Evolutionary conservation across 106 monocot species (phyloP).

Genomic region (Allium cepa): DNA sequence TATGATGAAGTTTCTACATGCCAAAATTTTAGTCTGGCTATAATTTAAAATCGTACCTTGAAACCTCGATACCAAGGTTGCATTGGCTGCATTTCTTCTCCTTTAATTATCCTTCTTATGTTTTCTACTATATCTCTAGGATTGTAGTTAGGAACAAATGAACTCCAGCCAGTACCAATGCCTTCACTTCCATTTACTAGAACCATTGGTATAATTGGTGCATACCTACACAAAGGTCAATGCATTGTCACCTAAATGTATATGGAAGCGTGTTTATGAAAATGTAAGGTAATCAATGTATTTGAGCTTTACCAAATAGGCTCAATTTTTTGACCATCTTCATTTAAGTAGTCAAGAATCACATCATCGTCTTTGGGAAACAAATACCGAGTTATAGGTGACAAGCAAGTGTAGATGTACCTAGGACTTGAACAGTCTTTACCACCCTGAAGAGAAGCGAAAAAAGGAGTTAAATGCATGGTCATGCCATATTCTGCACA

Average conservation of each 20-base stretch:
- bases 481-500: too few species aligned
- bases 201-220: constrained; percentile 84
- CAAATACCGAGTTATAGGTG: constrained; percentile 59
- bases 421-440: constrained; percentile 89
- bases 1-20: neutral
- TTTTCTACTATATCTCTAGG: constrained; percentile 85
- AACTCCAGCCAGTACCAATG: constrained; percentile 99
- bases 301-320: constrained; percentile 58
- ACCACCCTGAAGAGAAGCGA: constrained; percentile 54
- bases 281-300: neutral
- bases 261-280: neutral
- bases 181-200: constrained; percentile 98
- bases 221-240: constrained; percentile 40
- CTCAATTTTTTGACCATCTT: constrained; percentile 91
- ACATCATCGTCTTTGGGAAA: constrained; percentile 92
- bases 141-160: constrained; percentile 90
- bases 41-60: constrained; percentile 33
- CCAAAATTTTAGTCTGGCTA: neutral
- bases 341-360: constrained; percentile 76
- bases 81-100: constrained; percentile 72
- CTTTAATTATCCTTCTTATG: constrained; percentile 66
- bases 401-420: constrained; percentile 74
- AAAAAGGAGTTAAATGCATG: too few species aligned
- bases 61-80: constrained; percentile 92
- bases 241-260: neutral